phyloP scores from a whole-genome alignment of 768 basidiomycete species.

The Mycena albidolilacea region DNA sequence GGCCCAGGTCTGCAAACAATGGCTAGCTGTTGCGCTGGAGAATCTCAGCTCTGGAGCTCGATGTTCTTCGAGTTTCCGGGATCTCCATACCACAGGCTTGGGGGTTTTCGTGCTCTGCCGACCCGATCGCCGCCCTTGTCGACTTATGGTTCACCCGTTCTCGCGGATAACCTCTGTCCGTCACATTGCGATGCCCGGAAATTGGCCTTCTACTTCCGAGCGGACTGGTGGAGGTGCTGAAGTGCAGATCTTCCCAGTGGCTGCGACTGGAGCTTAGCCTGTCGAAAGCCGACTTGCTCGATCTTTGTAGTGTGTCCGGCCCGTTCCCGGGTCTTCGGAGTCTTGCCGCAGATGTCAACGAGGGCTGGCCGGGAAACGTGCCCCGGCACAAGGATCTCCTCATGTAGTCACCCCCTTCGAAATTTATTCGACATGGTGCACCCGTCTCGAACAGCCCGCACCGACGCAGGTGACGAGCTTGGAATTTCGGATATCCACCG shows the following conservation, averaged over 20 bases:
- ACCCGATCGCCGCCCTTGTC: neutral
- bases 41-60: conserved; percentile 8
- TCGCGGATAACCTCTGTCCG: neutral
- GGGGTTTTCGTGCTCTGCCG: neutral
- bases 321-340: neutral
- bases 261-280: neutral
- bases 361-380: neutral
- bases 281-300: neutral
- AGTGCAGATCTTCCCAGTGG: neutral
- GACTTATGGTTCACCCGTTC: neutral
- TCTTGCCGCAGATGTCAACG: neutral
- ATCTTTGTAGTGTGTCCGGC: neutral
- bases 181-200: neutral
- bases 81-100: neutral
- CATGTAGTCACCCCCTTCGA: neutral
- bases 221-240: neutral
- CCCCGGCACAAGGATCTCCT: neutral
- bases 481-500: neutral
- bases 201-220: neutral
- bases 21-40: conserved; percentile 1
- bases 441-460: neutral
- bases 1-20: conserved; percentile 1
- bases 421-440: neutral
- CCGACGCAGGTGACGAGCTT: neutral
- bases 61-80: neutral